A percentile compares a stretch with the other conserved stretches of the same genome.
phyloP scores from a whole-genome alignment of 345 rosid genomes.

The Melastoma malabathricum region DNA sequence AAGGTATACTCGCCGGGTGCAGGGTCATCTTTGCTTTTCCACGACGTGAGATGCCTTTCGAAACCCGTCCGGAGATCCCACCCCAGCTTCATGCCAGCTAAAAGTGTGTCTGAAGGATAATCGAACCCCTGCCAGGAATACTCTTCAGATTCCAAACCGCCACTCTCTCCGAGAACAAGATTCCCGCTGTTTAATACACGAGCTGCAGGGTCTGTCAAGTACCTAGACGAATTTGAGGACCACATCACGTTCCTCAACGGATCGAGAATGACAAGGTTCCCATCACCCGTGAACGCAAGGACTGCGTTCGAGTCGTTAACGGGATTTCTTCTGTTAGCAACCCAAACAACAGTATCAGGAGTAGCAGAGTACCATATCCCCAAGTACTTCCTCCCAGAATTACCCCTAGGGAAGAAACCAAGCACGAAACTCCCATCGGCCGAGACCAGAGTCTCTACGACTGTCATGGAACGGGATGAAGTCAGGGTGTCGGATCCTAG shows the following conservation, averaged over 20 bases:
- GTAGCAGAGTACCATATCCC: slow-evolving; percentile 30
- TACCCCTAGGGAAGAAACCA: slow-evolving; percentile 8
- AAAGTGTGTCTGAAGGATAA: slow-evolving; percentile 21
- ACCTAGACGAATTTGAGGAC: slow-evolving; percentile 16
- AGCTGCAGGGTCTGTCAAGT: slow-evolving; percentile 9
- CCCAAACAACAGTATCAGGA: slow-evolving; percentile 24
- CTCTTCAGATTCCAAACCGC: not conserved
- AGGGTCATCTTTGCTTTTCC: slow-evolving; percentile 20
- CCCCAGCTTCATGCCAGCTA: slow-evolving; percentile 29
- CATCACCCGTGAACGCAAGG: slow-evolving; percentile 11
- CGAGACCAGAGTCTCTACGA: slow-evolving; percentile 5
- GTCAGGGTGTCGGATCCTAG: slow-evolving; percentile 3
- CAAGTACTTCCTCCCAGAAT: slow-evolving; percentile 18
- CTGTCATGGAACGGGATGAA: not conserved
- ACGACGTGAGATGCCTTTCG: slow-evolving; percentile 10
- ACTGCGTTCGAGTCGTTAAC: slow-evolving; percentile 10
- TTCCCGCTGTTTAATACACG: slow-evolving; percentile 33
- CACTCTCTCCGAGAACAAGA: slow-evolving; percentile 18
- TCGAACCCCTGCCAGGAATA: slow-evolving; percentile 37
- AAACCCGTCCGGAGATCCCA: slow-evolving; percentile 6
- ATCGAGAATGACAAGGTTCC: slow-evolving; percentile 17
- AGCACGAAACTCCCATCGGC: too few species aligned
- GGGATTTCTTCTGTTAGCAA: slow-evolving; percentile 26
- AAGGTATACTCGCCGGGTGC: slow-evolving; percentile 14
- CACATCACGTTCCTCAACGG: slow-evolving; percentile 5